A percentile compares a stretch with the other conserved stretches of the same genome.
Evolutionary conservation across 805 yeast species (phyloP).

Genomic region (Candida krabiensis): DNA sequence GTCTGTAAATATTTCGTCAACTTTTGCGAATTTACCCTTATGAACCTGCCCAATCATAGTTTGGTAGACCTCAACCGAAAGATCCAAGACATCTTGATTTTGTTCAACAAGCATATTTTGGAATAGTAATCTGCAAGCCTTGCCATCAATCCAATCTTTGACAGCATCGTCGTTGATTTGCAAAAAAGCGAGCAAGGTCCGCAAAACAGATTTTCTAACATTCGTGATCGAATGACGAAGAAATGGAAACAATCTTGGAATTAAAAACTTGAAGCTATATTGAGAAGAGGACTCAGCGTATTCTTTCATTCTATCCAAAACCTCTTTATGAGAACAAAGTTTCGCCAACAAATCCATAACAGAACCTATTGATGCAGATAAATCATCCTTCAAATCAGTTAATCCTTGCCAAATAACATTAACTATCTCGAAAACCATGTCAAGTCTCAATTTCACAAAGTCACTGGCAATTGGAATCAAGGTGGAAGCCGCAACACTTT

Average conservation of each 20-base stretch:
- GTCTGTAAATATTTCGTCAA: constrained; percentile 53
- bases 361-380: constrained; percentile 92
- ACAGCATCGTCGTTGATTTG: constrained; percentile 44
- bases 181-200: constrained; percentile 76
- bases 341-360: constrained; percentile 93
- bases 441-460: constrained; percentile 65
- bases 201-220: constrained; percentile 84
- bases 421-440: constrained; percentile 47
- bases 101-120: constrained; percentile 92
- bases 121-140: constrained; percentile 69
- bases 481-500: constrained; percentile 94
- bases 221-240: constrained; percentile 90
- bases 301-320: constrained; percentile 66
- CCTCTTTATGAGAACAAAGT: constrained; percentile 78
- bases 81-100: constrained; percentile 64
- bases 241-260: constrained; percentile 92
- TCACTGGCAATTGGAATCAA: constrained; percentile 86
- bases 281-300: constrained; percentile 53
- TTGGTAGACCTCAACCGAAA: constrained; percentile 63
- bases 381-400: constrained; percentile 82
- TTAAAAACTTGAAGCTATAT: constrained; percentile 66
- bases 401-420: constrained; percentile 90
- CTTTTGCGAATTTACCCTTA: constrained; percentile 32
- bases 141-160: constrained; percentile 75
- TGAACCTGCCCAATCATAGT: constrained; percentile 50